phyloP scores from a whole-genome alignment of 2,329 filamentous ascomycete species.

The Colletotrichum liriopes region DNA sequence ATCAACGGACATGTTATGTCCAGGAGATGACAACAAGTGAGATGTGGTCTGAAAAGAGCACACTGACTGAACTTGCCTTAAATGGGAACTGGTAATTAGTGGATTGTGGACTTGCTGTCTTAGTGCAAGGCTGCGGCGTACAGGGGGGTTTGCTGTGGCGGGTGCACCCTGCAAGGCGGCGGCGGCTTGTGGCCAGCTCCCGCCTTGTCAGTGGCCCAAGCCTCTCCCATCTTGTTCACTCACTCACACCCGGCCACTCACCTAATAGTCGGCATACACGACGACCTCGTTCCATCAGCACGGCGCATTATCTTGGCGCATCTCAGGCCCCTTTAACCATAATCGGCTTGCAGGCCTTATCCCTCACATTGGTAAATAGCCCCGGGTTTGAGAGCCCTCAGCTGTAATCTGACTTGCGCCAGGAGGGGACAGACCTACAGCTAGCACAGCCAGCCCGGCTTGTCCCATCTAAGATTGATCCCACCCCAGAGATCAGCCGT shows the following conservation, averaged over 20 bases:
- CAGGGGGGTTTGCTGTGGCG: slow-evolving; percentile 38
- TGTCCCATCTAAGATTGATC: background rate
- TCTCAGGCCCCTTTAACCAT: background rate
- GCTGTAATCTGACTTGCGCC: slow-evolving; percentile 20
- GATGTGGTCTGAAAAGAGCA: background rate
- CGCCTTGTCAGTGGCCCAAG: slow-evolving; percentile 42
- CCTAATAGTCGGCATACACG: slow-evolving; percentile 35
- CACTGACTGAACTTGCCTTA: slow-evolving; percentile 19
- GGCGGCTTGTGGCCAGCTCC: slow-evolving; percentile 40
- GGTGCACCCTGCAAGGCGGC: slow-evolving; percentile 41
- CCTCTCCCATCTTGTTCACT: slow-evolving; percentile 39
- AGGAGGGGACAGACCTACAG: slow-evolving; percentile 9
- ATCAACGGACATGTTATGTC: background rate
- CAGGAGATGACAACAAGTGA: background rate
- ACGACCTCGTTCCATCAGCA: slow-evolving; percentile 18
- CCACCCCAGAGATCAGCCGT: background rate
- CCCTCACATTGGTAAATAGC: background rate
- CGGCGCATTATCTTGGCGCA: slow-evolving; percentile 27
- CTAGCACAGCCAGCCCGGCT: slow-evolving; percentile 6
- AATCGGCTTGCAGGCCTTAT: background rate
- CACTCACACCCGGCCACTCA: slow-evolving; percentile 33
- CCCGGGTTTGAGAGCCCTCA: slow-evolving; percentile 4
- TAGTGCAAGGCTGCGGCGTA: slow-evolving; percentile 40
- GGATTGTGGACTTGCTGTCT: slow-evolving; percentile 21
- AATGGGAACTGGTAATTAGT: slow-evolving; percentile 19